Evolutionary conservation across 768 basidiomycete species (phyloP).

Genomic region (Panus rudis): DNA sequence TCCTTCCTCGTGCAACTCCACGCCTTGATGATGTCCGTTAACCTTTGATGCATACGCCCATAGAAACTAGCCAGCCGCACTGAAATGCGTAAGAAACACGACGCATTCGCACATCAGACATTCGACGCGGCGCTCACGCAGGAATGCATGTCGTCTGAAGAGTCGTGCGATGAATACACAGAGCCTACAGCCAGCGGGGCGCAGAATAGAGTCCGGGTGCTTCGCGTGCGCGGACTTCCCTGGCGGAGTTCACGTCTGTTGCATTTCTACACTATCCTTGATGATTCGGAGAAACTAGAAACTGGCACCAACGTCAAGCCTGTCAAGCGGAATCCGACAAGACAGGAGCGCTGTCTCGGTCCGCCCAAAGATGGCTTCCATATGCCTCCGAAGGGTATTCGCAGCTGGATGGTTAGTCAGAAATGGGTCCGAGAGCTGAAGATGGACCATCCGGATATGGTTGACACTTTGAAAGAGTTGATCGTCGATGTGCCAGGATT

Average conservation of each 20-base stretch:
- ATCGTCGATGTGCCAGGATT: constrained; percentile 42
- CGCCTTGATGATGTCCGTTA: constrained; percentile 1
- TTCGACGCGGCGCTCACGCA: constrained; percentile 67
- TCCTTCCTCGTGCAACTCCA: no score
- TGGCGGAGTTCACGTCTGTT: constrained; percentile 67
- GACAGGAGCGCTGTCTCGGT: constrained; percentile 47
- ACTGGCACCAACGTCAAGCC: constrained; percentile 27
- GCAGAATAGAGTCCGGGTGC: constrained; percentile 24
- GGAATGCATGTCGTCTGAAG: constrained; percentile 80
- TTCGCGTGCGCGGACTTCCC: constrained; percentile 50
- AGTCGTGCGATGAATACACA: constrained; percentile 52
- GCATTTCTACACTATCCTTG: constrained; percentile 53
- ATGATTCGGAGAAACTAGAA: constrained; percentile 46
- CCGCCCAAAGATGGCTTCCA: constrained; percentile 47
- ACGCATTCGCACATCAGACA: constrained; percentile 48
- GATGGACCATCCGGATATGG: constrained; percentile 40
- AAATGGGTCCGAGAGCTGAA: constrained; percentile 46
- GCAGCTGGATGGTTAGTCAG: constrained; percentile 72
- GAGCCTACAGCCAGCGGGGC: constrained; percentile 4
- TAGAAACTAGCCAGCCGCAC: constrained; percentile 68
- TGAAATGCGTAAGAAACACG: constrained; percentile 47
- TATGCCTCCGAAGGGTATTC: constrained; percentile 58
- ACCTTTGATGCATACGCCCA: constrained; percentile 4
- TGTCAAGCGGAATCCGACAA: constrained; percentile 53
- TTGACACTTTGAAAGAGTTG: constrained; percentile 33